Evolutionary conservation across 208 protist genomes (phyloP).

Genomic region (Acanthamoeba culbertsoni): DNA sequence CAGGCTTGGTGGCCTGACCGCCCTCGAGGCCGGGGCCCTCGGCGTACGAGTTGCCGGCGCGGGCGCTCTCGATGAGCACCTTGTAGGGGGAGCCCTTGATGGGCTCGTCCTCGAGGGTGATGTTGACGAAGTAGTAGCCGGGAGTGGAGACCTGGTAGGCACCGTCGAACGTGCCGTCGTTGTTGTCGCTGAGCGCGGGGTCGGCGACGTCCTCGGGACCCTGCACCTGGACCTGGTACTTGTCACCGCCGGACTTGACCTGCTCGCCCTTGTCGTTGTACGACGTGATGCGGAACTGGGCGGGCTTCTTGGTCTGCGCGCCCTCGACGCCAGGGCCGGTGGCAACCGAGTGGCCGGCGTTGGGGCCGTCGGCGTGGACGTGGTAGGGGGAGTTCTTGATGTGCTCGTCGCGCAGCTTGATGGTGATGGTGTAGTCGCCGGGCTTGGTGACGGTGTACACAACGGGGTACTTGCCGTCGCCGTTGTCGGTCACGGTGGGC

Average conservation of each 20-base stretch:
- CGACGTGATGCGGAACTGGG: conserved; percentile 48
- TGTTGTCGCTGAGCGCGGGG: conserved; percentile 71
- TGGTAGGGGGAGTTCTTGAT: conserved; percentile 60
- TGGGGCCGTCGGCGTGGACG: conserved; percentile 51
- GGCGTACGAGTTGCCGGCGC: conserved; percentile 55
- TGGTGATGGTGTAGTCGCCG: conserved; percentile 69
- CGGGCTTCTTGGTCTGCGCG: conserved; percentile 16
- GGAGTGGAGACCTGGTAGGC: conserved; percentile 64
- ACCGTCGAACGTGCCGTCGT: conserved; percentile 74
- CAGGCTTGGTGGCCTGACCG: conserved; percentile 66
- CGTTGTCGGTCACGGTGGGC: conserved; percentile 70
- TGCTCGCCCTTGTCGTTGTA: conserved; percentile 59
- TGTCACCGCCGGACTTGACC: conserved; percentile 50
- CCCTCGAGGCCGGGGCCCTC: conserved; percentile 74
- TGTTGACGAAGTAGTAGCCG: conserved; percentile 71
- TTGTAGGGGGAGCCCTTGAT: conserved; percentile 69
- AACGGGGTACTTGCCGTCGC: conserved; percentile 76
- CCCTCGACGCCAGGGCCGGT: conserved; percentile 59
- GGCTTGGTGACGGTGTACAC: conserved; percentile 68
- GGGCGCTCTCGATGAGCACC: conserved; percentile 71
- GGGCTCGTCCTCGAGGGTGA: conserved; percentile 67
- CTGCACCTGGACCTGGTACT: conserved; percentile 57
- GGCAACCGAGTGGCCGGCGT: conserved; percentile 53
- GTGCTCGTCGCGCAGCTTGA: conserved; percentile 62
- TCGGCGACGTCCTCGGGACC: conserved; percentile 63